phyloP scores from a whole-genome alignment of 768 basidiomycete genomes.

The Mycena crocata region DNA sequence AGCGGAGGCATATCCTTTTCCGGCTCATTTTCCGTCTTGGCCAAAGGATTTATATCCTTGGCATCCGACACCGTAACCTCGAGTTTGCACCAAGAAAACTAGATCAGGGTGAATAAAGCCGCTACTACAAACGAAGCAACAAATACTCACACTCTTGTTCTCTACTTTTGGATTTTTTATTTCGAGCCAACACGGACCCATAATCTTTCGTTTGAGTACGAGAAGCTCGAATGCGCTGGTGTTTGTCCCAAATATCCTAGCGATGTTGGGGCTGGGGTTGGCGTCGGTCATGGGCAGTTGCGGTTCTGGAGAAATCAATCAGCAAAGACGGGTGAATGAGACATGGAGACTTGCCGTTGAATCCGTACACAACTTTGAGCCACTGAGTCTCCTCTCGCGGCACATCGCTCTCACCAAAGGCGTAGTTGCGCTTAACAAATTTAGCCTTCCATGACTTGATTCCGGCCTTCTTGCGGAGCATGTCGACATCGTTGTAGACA shows the following conservation, averaged over 20 bases:
- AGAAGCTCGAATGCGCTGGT: conserved; percentile 94
- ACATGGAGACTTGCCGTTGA: conserved; percentile 69
- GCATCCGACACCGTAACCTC: conserved; percentile 88
- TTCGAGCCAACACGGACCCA: conserved; percentile 98
- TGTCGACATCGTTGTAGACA: conserved; percentile 87
- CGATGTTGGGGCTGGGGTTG: conserved; percentile 78
- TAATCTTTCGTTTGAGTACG: conserved; percentile 95
- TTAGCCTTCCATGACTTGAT: conserved; percentile 85
- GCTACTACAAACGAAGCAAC: background rate
- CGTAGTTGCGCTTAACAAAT: conserved; percentile 91
- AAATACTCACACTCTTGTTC: conserved; percentile 75
- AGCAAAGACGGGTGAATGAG: background rate
- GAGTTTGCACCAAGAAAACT: conserved; percentile 98
- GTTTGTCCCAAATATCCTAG: conserved; percentile 89
- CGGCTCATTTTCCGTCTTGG: conserved; percentile 78
- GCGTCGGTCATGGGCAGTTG: conserved; percentile 77
- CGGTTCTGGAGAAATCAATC: conserved; percentile 62
- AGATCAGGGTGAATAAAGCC: conserved; percentile 12
- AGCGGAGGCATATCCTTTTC: conserved; percentile 89
- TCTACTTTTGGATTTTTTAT: conserved; percentile 83
- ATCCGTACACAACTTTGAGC: conserved; percentile 95
- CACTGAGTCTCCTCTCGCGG: conserved; percentile 85
- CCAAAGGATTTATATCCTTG: conserved; percentile 88
- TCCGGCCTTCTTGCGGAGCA: conserved; percentile 74
- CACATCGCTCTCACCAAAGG: conserved; percentile 87